Base-by-base conservation (phyloP, 129 eudicot genomes). In the Centaurea solstitialis region DNA sequence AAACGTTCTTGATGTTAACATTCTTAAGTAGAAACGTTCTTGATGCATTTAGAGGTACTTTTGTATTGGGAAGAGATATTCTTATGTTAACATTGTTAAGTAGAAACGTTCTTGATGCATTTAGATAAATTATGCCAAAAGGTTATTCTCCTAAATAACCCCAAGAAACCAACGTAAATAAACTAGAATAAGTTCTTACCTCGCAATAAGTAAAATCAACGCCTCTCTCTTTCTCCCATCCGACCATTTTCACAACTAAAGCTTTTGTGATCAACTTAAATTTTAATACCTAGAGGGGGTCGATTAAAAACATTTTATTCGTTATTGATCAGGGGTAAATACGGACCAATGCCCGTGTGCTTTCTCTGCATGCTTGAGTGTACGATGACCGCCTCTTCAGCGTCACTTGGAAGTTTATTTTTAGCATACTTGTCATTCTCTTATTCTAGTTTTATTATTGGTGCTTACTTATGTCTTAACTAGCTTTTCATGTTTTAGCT, bases 371-470 rank as follows among this genome's bases (percentile, higher is more conserved):
- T 97, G 98, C 74, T 94, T 94, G 33, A 94, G 87, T 23, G 88
- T 87, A 83, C 88, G 96, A 86, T 94, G 98, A 78, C 96, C 98
- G 76, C 97, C 98, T 86, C 97, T 82, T 83, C 98, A 70, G 96
- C 92, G 81, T 90, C 92, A 77, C 35, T 30, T 30, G 35, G 35
- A 30, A 30, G 35, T 30, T 30, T 30, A 30, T 1, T 47, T 47
- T 47, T 47, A 47, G 61, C 61, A 47, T 13, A 47, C 13, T 47
- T 47, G n/a, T 47, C 61, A 2, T 47, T 47, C 18, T 47, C 61
- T 47, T 6, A 13, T 47, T 47, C 61, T 47, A 47, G 18, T 47
- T 47, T 13, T 47, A 13, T 47, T 47, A 18, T 47, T 47, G n/a
- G 61, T 47, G 61, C 15, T 47, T 47, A 47, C 61, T 47, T 47